Base-by-base conservation (phyloP, 2,329 filamentous ascomycete species). In the Stachybotrys echinatus region DNA sequence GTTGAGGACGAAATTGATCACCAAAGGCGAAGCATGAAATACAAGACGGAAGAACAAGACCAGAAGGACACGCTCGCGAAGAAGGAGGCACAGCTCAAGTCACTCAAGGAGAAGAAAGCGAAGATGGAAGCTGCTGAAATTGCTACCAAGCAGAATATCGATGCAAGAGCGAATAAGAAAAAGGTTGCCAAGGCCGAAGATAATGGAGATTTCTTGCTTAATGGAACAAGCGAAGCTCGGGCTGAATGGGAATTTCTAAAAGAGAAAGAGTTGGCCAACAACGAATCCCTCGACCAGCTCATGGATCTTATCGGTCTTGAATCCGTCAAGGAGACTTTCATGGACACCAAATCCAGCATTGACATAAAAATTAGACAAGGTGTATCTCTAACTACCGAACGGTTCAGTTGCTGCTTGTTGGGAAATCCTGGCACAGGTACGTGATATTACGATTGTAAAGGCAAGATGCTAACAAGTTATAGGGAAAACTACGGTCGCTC, bases 401-500 rank as follows among this genome's bases (percentile, higher is more conserved):
- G 88, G 1, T 83, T 86, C 47, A 79, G 84, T 7, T 76, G 79
- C 1, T 75, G 76, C 0, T 65, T 92, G 3, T 66, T 91, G 0
- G 88, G 88, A 0, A 92, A 91, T 56, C 87, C 88, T 0, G 88
- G 88, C 4, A 91, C 87, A 50, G 86, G 85, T 79, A 66, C 61
- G 68, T 49, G 8, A 3, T 17, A n/a, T 34, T 5, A 14, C 10
- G 14, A 14, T 34, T 34, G 27, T 14, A 34, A 2, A 5, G 27
- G 5, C 5, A 31, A 34, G 27, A 5, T 7, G 12, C 10, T 17
- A 12, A 31, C n/a, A 18, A 1, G 4, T 12, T 4, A 7, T 19
- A 70, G 67, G 66, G 1, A 91, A 91, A 69, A 92, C 88, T 0
- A 92, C 88, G 0, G 83, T 92, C 0, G 88, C 88, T 0, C 75